These are phyloP conservation scores for Pestalotiopsis sp. DNA, from an alignment of 2,329 filamentous ascomycete species.

Conservation along the genomic window DNA sequence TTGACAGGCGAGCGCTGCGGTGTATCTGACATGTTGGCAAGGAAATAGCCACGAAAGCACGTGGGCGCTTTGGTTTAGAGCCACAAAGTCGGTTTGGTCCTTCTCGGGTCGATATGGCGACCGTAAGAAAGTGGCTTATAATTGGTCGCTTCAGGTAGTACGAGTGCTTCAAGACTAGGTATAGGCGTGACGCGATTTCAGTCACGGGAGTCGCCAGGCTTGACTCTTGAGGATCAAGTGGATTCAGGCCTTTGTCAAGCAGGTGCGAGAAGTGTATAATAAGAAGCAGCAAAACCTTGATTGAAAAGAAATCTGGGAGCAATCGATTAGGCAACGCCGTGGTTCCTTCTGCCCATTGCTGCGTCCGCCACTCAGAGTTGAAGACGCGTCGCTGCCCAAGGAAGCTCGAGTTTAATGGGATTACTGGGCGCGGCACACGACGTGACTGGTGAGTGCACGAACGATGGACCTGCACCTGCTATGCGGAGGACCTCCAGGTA, in stretches of 20 bases:
- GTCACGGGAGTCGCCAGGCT: background rate
- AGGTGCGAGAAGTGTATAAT: background rate
- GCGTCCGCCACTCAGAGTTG: background rate
- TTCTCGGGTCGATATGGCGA: background rate
- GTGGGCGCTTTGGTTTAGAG: background rate
- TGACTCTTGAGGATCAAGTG: background rate
- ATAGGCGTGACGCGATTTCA: slow-evolving; percentile 5
- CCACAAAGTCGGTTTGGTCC: background rate
- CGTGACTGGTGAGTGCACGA: background rate
- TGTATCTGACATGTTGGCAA: slow-evolving; percentile 1
- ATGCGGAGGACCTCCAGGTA: background rate
- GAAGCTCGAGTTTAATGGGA: slow-evolving; percentile 8
- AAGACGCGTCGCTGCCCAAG: slow-evolving; percentile 27
- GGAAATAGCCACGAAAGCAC: background rate
- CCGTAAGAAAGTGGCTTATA: background rate
- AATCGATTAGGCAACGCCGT: background rate
- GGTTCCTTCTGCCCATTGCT: background rate
- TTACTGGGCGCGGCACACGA: background rate
- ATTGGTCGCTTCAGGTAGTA: background rate
- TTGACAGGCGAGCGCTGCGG: slow-evolving; percentile 11
- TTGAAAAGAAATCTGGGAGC: background rate
- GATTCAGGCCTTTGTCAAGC: background rate
- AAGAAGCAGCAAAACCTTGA: background rate
- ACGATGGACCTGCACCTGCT: background rate
- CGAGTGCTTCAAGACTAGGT: background rate